Evolutionary conservation across 345 rosid species (phyloP), one percentile per base, ranked within the genome.

Genomic region (Salix brachista): DNA sequence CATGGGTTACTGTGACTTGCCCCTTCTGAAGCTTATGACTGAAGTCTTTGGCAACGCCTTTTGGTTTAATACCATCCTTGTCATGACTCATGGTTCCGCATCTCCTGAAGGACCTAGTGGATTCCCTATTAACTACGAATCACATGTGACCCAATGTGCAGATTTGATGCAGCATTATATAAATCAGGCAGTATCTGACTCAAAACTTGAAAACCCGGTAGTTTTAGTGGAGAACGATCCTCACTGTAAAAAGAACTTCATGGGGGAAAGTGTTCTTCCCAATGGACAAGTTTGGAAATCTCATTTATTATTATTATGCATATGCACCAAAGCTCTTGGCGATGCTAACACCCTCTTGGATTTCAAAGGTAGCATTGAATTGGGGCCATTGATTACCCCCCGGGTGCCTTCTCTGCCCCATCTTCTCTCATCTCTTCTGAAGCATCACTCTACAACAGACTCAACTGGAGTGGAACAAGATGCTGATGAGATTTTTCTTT

Each of bases 31-130:
- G 88, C 94, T 93, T 75, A 86, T 93, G 82, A 93, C 89, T 41
- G 91, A 93, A 75, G 85, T 87, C 54, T 87, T 93, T 77, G 98
- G 98, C 70, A 69, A 75, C 79, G 91, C 93, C 41, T 77, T 92
- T 76, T 96, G 99, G 99, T 90, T 92, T 77, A 92, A 92, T 82
- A 91, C 97, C 48, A 87, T 92, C 81, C 90, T 96, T 70, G 97
- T 93, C 75, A 84, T 93, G 91, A 96, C 95, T 26, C 96, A 93
- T 88, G 92, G 94, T 72, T 87, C 95, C 32, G 82, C 86, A 67
- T 30, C 83, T 72, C 91, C 91, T 14, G 97, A 96, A 87, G 94
- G 93, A 72, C 88, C 90, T 41, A 84, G 80, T 74, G 98, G 94
- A 42, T 85, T 82, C 77, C 90, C 88, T 62, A 74, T 88, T 73